phyloP scores from a whole-genome alignment of 768 basidiomycete genomes.

The Krasilnikovozyma curviuscula region DNA sequence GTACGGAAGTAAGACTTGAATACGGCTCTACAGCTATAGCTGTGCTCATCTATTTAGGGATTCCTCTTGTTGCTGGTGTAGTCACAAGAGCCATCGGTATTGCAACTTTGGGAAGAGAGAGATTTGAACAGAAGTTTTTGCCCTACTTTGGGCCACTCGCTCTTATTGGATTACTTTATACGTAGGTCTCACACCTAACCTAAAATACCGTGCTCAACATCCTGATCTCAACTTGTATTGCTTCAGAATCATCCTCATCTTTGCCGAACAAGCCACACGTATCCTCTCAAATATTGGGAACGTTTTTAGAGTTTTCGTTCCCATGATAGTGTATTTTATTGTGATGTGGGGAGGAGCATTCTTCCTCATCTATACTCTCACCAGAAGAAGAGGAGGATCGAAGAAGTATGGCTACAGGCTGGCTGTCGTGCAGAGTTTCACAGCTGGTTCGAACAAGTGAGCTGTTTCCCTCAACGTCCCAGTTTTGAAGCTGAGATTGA shows the following conservation, averaged over 20 bases:
- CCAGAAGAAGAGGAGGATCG: constrained; percentile 25
- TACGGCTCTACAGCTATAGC: constrained; percentile 27
- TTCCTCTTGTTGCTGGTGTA: constrained; percentile 52
- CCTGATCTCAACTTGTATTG: neutral
- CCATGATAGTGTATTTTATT: constrained; percentile 45
- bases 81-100: constrained; percentile 44
- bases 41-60: constrained; percentile 44
- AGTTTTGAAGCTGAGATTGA: too few relatives aligned
- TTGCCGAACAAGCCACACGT: constrained; percentile 33
- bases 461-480: too few relatives aligned
- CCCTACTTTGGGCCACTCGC: constrained; percentile 49
- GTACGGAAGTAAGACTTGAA: constrained; percentile 52
- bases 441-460: too few relatives aligned
- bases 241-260: constrained; percentile 23
- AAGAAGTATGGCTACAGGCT: constrained; percentile 40
- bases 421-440: constrained; percentile 51
- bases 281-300: constrained; percentile 54
- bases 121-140: constrained; percentile 43
- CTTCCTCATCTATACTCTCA: constrained; percentile 38
- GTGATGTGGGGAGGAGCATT: constrained; percentile 57
- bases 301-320: constrained; percentile 64
- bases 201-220: neutral
- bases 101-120: constrained; percentile 29
- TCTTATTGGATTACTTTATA: constrained; percentile 59
- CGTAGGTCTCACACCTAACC: constrained; percentile 18